These are phyloP conservation scores for Saccharum spontaneum DNA, from an alignment of 176 grass and related monocot genomes.

Conservation along the genomic window DNA sequence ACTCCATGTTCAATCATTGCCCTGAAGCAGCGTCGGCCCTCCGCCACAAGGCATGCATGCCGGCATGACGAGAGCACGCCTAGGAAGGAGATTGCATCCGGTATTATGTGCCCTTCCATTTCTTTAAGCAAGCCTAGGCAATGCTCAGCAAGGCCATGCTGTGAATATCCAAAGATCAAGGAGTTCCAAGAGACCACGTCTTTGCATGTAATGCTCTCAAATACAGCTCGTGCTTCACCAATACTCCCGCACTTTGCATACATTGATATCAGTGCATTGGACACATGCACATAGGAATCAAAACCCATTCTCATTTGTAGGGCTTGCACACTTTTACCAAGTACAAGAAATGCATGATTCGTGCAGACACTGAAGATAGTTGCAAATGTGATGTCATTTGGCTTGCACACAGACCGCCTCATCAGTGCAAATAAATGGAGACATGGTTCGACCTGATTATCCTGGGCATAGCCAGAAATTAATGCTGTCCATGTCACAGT, in stretches of 20 bases:
- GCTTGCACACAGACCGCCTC: constrained; percentile 49
- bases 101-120: constrained; percentile 38
- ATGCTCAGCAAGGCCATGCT: constrained; percentile 53
- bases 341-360: constrained; percentile 42
- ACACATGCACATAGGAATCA: constrained; percentile 49
- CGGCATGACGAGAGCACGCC: constrained; percentile 43
- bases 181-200: constrained; percentile 53
- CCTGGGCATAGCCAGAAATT: constrained; percentile 58
- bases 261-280: constrained; percentile 57
- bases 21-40: constrained; percentile 32
- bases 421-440: constrained; percentile 44
- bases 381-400: constrained; percentile 67
- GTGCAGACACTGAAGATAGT: constrained; percentile 54
- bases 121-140: constrained; percentile 41
- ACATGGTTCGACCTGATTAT: constrained; percentile 40
- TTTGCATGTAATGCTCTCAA: constrained; percentile 32
- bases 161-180: constrained; percentile 63
- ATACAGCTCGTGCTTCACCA: constrained; percentile 37
- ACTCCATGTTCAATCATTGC: constrained; percentile 44
- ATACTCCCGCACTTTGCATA: constrained; percentile 54
- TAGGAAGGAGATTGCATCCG: constrained; percentile 50
- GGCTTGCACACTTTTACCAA: constrained; percentile 62
- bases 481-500: constrained; percentile 64
- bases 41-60: constrained; percentile 42
- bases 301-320: constrained; percentile 62